These are phyloP conservation scores for Gymnopilus junonius DNA, from an alignment of 768 basidiomycete genomes.

Conservation along the genomic window DNA sequence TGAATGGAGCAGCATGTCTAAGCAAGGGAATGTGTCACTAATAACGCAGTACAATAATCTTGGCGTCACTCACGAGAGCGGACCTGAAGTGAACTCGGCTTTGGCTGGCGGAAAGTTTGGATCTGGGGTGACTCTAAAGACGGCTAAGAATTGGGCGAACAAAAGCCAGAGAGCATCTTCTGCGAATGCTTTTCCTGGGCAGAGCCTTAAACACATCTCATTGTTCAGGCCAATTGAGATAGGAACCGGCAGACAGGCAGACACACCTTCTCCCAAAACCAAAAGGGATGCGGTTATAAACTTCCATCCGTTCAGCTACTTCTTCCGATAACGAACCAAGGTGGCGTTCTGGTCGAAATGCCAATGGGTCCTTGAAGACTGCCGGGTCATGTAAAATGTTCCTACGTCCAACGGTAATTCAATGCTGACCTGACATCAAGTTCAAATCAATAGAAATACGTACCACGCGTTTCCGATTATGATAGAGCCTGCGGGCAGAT, in stretches of 20 bases:
- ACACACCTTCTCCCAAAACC: constrained; percentile 6
- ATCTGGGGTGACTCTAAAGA: not conserved
- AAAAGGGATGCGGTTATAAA: not conserved
- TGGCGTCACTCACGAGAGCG: not conserved
- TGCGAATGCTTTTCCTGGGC: constrained; percentile 3
- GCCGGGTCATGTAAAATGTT: constrained; percentile 4
- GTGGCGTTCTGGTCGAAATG: constrained; percentile 3
- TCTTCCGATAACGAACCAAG: not conserved
- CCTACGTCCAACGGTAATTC: not conserved
- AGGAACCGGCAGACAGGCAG: not conserved
- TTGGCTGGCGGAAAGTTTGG: not conserved
- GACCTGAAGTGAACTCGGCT: constrained; percentile 5
- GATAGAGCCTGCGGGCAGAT: constrained; percentile 5
- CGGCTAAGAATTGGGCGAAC: constrained; percentile 4
- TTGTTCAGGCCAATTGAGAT: not conserved
- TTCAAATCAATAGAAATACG: not conserved
- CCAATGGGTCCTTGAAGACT: constrained; percentile 1
- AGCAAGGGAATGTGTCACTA: not conserved
- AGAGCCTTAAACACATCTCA: not conserved
- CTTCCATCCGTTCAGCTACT: not conserved
- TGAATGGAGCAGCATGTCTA: not conserved
- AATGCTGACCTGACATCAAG: not conserved
- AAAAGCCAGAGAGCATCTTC: constrained; percentile 7
- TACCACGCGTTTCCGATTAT: constrained; percentile 6
- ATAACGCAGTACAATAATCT: not conserved